Percentiles rank a stretch among this genome's conserved stretches.
phyloP scores from a whole-genome alignment of 257 asterid genomes.

The Solanum pennellii region DNA sequence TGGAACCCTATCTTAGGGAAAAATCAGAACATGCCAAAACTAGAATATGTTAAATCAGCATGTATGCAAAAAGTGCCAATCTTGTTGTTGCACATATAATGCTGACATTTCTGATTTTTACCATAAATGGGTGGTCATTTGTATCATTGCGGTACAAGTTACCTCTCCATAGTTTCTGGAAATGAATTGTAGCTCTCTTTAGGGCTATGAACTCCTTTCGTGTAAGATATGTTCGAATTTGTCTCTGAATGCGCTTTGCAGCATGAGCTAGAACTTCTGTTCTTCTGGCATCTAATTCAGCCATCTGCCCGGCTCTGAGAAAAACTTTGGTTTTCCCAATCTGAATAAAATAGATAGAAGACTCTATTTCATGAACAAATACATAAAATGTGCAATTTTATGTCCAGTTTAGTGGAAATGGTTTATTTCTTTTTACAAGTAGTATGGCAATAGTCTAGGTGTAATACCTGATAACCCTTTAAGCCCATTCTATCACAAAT shows the following conservation, averaged over 20 bases:
- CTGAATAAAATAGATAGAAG: constrained; percentile 21
- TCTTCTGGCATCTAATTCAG: constrained; percentile 87
- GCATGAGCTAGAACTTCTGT: constrained; percentile 81
- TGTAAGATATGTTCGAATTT: constrained; percentile 64
- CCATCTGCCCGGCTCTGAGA: constrained; percentile 99
- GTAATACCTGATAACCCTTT: constrained; percentile 74
- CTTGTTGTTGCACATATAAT: not conserved
- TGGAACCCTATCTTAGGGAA: not conserved
- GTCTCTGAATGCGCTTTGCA: constrained; percentile 74
- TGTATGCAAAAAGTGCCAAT: not conserved
- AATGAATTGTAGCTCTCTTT: constrained; percentile 49
- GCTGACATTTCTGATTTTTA: not conserved
- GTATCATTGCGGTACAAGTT: not conserved
- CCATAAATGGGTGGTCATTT: not conserved
- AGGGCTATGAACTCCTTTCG: constrained; percentile 63
- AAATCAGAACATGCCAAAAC: not conserved
- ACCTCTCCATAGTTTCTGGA: constrained; percentile 91
- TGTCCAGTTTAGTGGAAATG: not conserved
- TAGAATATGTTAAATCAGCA: not conserved
- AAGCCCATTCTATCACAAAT: constrained; percentile 76
- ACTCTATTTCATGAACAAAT: not conserved
- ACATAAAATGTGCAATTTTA: constrained; percentile 1
- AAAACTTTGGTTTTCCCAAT: constrained; percentile 90
- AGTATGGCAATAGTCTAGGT: not conserved
- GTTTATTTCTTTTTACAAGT: not conserved